phyloP scores from a whole-genome alignment of 176 grass and related monocot species.

The Chrysopogon serrulatus region DNA sequence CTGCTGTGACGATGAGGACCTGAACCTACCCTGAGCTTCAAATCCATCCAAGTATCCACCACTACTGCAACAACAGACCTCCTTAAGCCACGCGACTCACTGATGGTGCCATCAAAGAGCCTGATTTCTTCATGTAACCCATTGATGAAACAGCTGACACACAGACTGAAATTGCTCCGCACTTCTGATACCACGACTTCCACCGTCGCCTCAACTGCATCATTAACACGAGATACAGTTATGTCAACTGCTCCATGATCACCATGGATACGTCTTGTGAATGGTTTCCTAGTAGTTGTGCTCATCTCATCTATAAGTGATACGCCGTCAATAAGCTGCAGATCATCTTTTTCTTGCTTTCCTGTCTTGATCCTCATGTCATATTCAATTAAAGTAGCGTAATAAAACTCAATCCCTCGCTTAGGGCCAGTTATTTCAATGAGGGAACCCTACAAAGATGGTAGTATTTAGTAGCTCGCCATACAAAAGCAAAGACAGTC shows the following conservation, averaged over 20 bases:
- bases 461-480: not conserved
- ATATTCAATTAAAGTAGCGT: not conserved
- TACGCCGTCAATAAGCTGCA: conserved; percentile 17
- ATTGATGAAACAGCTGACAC: not conserved
- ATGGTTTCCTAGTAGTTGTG: rapidly evolving
- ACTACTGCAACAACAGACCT: conserved; percentile 6
- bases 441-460: not conserved
- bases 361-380: conserved; percentile 13
- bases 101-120: not conserved
- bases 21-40: not conserved
- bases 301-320: not conserved
- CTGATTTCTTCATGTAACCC: not conserved
- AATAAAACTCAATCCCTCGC: not conserved
- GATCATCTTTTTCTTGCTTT: not conserved
- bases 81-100: not conserved
- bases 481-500: not conserved
- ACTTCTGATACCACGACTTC: conserved; percentile 11
- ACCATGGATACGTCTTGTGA: not conserved
- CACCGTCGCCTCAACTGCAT: not conserved
- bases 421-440: conserved; percentile 6
- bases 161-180: not conserved
- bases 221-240: not conserved
- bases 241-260: not conserved
- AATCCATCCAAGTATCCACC: not conserved
- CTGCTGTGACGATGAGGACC: not conserved